These are phyloP conservation scores for Martiniozyma asiatica DNA, from an alignment of 1,139 yeast species.

Conservation along the genomic window DNA sequence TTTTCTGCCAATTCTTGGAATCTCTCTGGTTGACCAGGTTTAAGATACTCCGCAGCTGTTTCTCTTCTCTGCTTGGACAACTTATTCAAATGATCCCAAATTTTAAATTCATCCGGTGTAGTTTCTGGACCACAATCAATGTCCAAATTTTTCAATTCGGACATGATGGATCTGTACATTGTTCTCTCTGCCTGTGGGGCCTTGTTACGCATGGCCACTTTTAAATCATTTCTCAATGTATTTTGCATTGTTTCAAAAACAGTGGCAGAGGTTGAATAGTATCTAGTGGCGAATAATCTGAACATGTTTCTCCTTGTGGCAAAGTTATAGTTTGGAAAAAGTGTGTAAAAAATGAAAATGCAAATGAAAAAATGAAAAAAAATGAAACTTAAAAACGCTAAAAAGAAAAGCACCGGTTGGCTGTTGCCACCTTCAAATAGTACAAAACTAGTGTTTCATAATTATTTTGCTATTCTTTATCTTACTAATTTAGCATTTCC, in stretches of 20 bases:
- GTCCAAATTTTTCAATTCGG: conserved; percentile 50
- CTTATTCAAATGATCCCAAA: conserved; percentile 36
- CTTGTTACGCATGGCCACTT: conserved; percentile 36
- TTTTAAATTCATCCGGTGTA: conserved; percentile 34
- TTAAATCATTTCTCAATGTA: conserved; percentile 33
- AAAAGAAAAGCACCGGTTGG: too few relatives aligned
- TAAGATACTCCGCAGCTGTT: conserved; percentile 39
- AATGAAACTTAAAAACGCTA: too few relatives aligned
- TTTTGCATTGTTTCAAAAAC: conserved; percentile 26
- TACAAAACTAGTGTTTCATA: too few relatives aligned
- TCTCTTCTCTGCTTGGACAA: conserved; percentile 42
- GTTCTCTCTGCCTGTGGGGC: conserved; percentile 33
- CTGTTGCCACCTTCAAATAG: too few relatives aligned
- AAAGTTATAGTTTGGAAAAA: too few relatives aligned
- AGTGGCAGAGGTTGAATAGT: conserved; percentile 6
- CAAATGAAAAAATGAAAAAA: too few relatives aligned
- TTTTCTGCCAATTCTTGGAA: conserved; percentile 33
- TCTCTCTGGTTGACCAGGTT: conserved; percentile 38
- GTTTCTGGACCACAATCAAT: conserved; percentile 31
- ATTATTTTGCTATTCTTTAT: too few relatives aligned
- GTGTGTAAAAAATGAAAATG: too few relatives aligned
- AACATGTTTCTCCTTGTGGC: not conserved
- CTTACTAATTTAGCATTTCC: too few relatives aligned
- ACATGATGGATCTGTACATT: conserved; percentile 42
- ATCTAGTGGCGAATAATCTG: conserved; percentile 1